Evolutionary conservation across 257 asterid genomes (phyloP), one percentile per base, ranked within the genome.

Genomic region (Rubia yunnanensis): DNA sequence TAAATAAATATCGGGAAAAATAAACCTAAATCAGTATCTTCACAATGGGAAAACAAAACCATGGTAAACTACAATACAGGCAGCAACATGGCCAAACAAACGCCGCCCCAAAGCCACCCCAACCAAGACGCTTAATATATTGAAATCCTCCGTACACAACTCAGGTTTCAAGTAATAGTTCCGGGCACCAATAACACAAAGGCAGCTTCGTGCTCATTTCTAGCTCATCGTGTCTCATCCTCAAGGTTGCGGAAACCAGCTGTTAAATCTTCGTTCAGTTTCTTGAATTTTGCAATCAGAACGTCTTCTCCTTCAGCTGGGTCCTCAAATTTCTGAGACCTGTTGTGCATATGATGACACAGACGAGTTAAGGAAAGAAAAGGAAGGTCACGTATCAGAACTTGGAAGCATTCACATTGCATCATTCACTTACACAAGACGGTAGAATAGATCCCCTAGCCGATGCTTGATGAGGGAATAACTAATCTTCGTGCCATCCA

Each of bases 161-260:
- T 38, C 60, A 14, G 46, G 11, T 20, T 13, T 41, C 20, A 27
- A 61, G 44, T 28, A 24, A 23, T 22, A 48, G 32, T 60, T 15
- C 36, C 27, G 4, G 32, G 62, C 23, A 23, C n/a, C 52, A 54
- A 30, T 7, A 1, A 34, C 54, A 11, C 26, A 54, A 65, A 26
- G 26, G 49, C 65, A 32, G 31, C 58, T 56, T 26, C n/a, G 13
- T 56, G 36, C n/a, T n/a, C n/a, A n/a, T n/a, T n/a, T n/a, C n/a
- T n/a, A 26, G 34, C 60, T 89, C 81, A 92, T 75, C 97, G 91
- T 31, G 85, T 86, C 80, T 89, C 99, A 10, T 92, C 99, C 73
- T 92, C 99, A 44, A 92, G 97, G 77, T 77, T 86, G 77, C 97
- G 99, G 96, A 92, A 92, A 60, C 99, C 99, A 75, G 97, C 88